A percentile compares a stretch with the other conserved stretches of the same genome.
These are phyloP conservation scores for Myriosclerotinia duriaeana DNA, from an alignment of 2,329 filamentous ascomycete species.

Conservation along the genomic window DNA sequence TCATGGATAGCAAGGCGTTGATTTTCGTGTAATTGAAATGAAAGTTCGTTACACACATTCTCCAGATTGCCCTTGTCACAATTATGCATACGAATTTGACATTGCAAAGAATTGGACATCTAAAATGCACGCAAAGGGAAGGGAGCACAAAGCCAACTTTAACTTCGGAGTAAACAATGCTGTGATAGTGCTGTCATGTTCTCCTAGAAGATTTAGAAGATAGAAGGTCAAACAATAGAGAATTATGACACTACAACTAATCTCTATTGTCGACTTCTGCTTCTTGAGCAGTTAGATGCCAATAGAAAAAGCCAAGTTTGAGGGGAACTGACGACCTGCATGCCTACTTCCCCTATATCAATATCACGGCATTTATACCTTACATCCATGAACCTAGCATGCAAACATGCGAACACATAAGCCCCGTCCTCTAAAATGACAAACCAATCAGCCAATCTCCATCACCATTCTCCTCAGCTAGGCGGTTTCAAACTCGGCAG, in stretches of 20 bases:
- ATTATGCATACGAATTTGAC: no score
- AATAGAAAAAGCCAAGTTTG: not conserved
- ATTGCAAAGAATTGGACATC: no score
- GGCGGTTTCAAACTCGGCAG: conserved; percentile 12
- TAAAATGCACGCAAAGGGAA: no score
- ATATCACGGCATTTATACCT: not conserved
- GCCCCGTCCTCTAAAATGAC: not conserved
- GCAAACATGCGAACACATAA: not conserved
- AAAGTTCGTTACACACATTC: no score
- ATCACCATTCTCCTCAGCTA: not conserved
- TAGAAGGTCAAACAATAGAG: not conserved
- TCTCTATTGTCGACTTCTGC: not conserved
- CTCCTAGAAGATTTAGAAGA: not conserved
- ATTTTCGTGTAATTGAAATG: no score
- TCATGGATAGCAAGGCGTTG: no score
- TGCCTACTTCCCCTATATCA: not conserved
- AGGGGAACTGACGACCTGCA: not conserved
- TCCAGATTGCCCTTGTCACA: no score
- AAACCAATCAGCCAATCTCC: not conserved
- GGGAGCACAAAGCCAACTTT: not conserved
- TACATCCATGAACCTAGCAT: conserved; percentile 23
- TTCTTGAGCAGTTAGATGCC: not conserved
- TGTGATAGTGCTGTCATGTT: no score
- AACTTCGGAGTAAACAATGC: not conserved
- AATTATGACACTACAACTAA: not conserved